These are phyloP conservation scores for Mycena latifolia DNA, from an alignment of 768 basidiomycete species.

Conservation along the genomic window DNA sequence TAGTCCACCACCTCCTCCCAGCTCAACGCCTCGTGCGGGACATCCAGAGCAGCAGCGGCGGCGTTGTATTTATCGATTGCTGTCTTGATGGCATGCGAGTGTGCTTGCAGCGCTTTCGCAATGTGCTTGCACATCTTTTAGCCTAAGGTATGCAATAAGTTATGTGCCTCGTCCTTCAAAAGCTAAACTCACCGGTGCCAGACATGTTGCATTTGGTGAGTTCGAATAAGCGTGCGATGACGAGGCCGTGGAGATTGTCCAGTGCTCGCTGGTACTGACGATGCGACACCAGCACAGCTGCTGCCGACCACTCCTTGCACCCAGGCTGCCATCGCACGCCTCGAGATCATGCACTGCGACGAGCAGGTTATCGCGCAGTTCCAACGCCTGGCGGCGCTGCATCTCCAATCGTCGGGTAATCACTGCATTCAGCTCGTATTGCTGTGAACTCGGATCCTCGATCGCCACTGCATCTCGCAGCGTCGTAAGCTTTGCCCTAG, in stretches of 20 bases:
- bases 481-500: not conserved
- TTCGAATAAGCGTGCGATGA: not conserved
- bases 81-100: not conserved
- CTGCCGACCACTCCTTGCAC: not conserved
- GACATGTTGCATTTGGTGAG: not conserved
- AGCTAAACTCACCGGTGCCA: not conserved
- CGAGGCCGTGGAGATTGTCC: too few species aligned
- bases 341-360: not conserved
- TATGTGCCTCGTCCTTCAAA: not conserved
- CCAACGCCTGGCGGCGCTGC: not conserved
- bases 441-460: not conserved
- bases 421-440: not conserved
- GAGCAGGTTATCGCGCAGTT: not conserved
- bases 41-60: not conserved
- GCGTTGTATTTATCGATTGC: not conserved
- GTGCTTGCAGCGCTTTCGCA: not conserved
- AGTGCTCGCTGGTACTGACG: not conserved
- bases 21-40: not conserved
- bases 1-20: constrained; percentile 3
- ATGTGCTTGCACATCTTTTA: constrained; percentile 4
- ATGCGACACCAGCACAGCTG: not conserved
- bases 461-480: not conserved
- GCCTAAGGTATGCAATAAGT: not conserved
- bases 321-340: not conserved
- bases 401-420: not conserved